Conservation (phyloP, 2,329 filamentous ascomycete genomes). For the Aureobasidium sp. region DNA sequence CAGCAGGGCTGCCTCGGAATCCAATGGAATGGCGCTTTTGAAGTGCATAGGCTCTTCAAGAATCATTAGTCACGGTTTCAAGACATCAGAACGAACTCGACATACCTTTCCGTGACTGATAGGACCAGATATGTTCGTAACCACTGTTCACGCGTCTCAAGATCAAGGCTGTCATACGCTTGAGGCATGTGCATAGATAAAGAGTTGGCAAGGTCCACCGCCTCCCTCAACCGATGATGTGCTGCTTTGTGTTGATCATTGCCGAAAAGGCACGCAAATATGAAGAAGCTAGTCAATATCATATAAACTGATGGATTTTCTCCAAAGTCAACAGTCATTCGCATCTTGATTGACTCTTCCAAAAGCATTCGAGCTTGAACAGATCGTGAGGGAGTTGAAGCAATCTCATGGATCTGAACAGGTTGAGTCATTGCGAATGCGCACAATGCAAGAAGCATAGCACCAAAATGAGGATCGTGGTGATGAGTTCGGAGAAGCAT, state of each 20-base stretch:
- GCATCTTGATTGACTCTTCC: conserved; percentile 49
- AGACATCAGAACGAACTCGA: too few species aligned
- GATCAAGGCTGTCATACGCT: conserved; percentile 40
- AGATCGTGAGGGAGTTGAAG: conserved; percentile 30
- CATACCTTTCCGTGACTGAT: conserved; percentile 32
- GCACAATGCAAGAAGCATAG: conserved; percentile 47
- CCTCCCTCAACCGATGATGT: conserved; percentile 32
- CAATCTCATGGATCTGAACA: conserved; percentile 47
- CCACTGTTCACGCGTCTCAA: conserved; percentile 44
- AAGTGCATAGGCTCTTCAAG: conserved; percentile 44
- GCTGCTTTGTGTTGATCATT: conserved; percentile 32
- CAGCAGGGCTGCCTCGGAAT: conserved; percentile 45
- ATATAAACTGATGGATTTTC: conserved; percentile 33
- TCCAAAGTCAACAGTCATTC: conserved; percentile 43
- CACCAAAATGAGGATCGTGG: conserved; percentile 46
- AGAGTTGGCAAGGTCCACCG: conserved; percentile 44
- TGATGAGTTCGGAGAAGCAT: conserved; percentile 49
- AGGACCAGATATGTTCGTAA: conserved; percentile 43
- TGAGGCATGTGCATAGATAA: conserved; percentile 44
- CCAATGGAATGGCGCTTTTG: conserved; percentile 47
- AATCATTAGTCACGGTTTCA: background rate
- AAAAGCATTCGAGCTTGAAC: conserved; percentile 47
- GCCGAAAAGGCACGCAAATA: conserved; percentile 35
- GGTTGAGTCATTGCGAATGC: conserved; percentile 51
- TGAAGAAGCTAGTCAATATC: conserved; percentile 35